Evolutionary conservation across 495 filamentous ascomycete species (phyloP).

Genomic region (Talaromyces thailandensis): DNA sequence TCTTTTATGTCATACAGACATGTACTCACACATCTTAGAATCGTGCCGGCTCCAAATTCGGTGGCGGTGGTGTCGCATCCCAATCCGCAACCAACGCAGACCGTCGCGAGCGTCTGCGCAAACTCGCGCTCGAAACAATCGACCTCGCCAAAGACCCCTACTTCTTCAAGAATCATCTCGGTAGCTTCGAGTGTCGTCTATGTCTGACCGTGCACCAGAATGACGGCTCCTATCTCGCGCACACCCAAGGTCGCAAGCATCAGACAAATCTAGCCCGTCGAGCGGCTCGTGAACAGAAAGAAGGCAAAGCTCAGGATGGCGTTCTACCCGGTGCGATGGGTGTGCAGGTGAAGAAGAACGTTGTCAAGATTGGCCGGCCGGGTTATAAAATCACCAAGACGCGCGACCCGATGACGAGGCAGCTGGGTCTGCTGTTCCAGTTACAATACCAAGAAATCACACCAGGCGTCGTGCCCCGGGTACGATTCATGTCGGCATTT

Average conservation of each 20-base stretch:
- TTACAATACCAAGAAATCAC: conserved; percentile 91
- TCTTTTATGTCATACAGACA: background rate
- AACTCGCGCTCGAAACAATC: conserved; percentile 96
- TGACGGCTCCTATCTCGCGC: conserved; percentile 97
- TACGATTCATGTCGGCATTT: conserved; percentile 95
- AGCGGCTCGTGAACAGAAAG: conserved; percentile 86
- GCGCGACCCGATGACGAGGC: conserved; percentile 79
- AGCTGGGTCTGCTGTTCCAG: conserved; percentile 88
- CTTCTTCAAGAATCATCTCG: conserved; percentile 99
- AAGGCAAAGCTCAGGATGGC: conserved; percentile 68
- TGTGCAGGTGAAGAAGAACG: conserved; percentile 75
- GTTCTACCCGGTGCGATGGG: conserved; percentile 59
- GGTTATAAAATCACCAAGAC: conserved; percentile 98
- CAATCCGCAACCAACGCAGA: conserved; percentile 91
- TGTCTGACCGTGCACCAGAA: conserved; percentile 99
- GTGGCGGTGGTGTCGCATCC: conserved; percentile 92
- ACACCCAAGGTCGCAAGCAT: conserved; percentile 98
- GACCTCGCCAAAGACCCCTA: conserved; percentile 99
- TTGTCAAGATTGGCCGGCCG: conserved; percentile 94
- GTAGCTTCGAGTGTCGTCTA: conserved; percentile 94
- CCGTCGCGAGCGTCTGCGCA: conserved; percentile 91
- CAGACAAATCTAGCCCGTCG: conserved; percentile 98
- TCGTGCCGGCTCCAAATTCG: conserved; percentile 95
- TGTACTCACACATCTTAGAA: conserved; percentile 48
- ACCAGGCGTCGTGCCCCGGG: conserved; percentile 62